Evolutionary conservation across 805 yeast species (phyloP).

Genomic region (Wickerhamiella vanderwaltii): DNA sequence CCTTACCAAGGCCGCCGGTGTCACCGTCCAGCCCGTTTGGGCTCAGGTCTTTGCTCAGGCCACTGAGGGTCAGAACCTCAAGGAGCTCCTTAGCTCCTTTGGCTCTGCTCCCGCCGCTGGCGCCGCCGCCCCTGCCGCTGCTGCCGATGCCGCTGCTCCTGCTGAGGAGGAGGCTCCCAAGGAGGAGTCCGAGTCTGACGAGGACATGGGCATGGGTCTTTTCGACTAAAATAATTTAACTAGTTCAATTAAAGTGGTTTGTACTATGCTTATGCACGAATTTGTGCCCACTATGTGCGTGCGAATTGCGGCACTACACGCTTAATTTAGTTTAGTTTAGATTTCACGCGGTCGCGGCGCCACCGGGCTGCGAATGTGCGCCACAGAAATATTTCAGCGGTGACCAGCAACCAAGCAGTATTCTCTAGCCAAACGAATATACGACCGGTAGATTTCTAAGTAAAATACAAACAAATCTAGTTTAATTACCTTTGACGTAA

Average conservation of each 20-base stretch:
- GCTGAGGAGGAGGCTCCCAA: conserved; percentile 65
- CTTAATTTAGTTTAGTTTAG: too few relatives aligned
- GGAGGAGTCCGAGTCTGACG: conserved; percentile 50
- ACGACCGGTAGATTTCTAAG: too few relatives aligned
- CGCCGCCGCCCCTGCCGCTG: conserved; percentile 83
- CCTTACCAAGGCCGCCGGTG: conserved; percentile 54
- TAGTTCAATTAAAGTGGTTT: too few relatives aligned
- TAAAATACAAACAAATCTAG: too few relatives aligned
- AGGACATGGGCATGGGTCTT: conserved; percentile 94
- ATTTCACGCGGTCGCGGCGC: too few relatives aligned
- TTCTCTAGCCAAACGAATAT: too few relatives aligned
- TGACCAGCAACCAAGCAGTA: too few relatives aligned
- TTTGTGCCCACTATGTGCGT: too few relatives aligned
- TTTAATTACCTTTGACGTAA: too few relatives aligned
- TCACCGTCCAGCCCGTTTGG: conserved; percentile 57
- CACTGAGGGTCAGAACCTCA: conserved; percentile 70
- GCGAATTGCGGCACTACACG: too few relatives aligned
- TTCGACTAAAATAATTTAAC: conserved; percentile 60
- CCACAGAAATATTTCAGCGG: conserved; percentile 3
- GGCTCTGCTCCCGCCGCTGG: conserved; percentile 79
- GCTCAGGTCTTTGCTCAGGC: conserved; percentile 78
- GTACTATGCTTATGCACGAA: too few relatives aligned
- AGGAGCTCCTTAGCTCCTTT: conserved; percentile 54
- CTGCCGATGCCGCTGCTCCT: conserved; percentile 48
- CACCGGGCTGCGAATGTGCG: too few relatives aligned